phyloP scores from a whole-genome alignment of 2,329 filamentous ascomycete species.

The Fusarium vanettenii region DNA sequence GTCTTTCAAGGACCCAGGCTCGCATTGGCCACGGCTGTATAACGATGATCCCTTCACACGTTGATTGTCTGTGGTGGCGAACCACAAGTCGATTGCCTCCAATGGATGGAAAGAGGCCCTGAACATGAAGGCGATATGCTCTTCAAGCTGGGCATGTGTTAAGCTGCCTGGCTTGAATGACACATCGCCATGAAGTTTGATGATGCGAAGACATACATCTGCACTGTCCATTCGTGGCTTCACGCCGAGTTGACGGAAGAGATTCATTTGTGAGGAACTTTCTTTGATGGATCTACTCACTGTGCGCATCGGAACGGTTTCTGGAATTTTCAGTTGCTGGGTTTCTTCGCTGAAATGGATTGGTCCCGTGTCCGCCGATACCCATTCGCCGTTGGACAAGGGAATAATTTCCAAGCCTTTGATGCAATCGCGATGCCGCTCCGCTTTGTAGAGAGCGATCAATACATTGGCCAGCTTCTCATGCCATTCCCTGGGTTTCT shows the following conservation, averaged over 20 bases:
- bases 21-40: neutral
- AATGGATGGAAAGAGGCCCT: neutral
- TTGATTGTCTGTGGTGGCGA: neutral
- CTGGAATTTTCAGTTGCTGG: neutral
- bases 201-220: neutral
- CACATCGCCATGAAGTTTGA: neutral
- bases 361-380: neutral
- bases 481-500: neutral
- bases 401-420: neutral
- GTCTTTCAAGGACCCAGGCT: neutral
- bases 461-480: neutral
- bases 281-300: neutral
- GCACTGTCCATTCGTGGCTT: neutral
- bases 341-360: neutral
- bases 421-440: neutral
- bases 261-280: neutral
- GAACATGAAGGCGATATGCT: neutral
- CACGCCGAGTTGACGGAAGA: neutral
- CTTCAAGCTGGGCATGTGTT: neutral
- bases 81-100: neutral
- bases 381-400: neutral
- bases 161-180: neutral
- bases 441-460: neutral
- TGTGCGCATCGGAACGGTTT: neutral
- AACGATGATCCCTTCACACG: neutral